phyloP scores from a whole-genome alignment of 1,284 basidiomycete species.

The Mycosarcoma mackinlayi region DNA sequence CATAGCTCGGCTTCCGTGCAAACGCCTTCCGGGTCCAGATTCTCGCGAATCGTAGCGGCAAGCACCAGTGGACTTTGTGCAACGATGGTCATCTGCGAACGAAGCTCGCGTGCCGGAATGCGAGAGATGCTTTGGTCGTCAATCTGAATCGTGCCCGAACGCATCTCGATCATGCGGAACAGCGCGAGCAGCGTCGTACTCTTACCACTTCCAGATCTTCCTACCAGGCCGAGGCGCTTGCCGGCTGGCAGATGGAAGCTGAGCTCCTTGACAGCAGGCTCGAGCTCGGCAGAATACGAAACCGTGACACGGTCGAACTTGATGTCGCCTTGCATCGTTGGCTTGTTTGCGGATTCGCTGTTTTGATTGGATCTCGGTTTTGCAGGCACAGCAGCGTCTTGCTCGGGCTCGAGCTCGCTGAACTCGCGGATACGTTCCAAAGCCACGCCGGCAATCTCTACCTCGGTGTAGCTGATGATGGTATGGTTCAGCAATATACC shows the following conservation, averaged over 20 bases:
- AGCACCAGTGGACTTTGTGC: slow-evolving; percentile 63
- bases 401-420: slow-evolving; percentile 50
- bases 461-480: slow-evolving; percentile 61
- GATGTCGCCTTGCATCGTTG: slow-evolving; percentile 31
- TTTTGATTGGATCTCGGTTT: slow-evolving; percentile 8
- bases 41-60: slow-evolving; percentile 60
- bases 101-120: slow-evolving; percentile 28
- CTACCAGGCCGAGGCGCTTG: slow-evolving; percentile 49
- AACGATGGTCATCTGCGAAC: slow-evolving; percentile 54
- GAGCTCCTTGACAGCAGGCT: slow-evolving; percentile 50
- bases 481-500: slow-evolving; percentile 39
- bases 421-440: slow-evolving; percentile 67
- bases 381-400: neutral
- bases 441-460: slow-evolving; percentile 68
- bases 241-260: slow-evolving; percentile 41
- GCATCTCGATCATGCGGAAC: slow-evolving; percentile 54
- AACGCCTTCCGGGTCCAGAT: slow-evolving; percentile 55
- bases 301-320: slow-evolving; percentile 42
- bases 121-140: slow-evolving; percentile 38
- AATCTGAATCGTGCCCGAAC: slow-evolving; percentile 45
- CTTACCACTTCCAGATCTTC: slow-evolving; percentile 54
- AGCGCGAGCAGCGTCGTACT: slow-evolving; percentile 56
- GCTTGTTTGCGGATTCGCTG: neutral
- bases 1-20: slow-evolving; percentile 60
- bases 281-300: slow-evolving; percentile 36